phyloP scores from a whole-genome alignment of 129 eudicot species.

The Pulicaria dysenterica region DNA sequence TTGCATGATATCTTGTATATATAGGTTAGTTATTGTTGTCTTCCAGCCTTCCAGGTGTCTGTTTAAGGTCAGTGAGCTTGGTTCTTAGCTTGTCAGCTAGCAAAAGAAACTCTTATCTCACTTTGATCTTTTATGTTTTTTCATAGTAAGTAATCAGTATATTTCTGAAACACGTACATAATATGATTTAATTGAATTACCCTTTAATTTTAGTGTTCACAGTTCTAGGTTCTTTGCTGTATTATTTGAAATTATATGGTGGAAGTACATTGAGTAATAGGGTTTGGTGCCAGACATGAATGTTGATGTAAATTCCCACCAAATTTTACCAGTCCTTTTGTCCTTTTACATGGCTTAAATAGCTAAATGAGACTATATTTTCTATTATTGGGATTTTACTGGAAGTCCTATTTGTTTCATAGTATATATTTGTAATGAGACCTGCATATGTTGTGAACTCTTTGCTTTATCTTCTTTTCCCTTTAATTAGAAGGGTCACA shows the following conservation, averaged over 20 bases:
- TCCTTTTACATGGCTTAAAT: not conserved
- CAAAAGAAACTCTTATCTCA: no score
- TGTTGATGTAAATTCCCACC: not conserved
- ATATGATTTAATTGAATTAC: no score
- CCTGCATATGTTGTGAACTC: not conserved
- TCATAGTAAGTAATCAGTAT: no score
- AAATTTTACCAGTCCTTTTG: not conserved
- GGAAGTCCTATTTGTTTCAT: not conserved
- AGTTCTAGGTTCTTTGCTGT: not conserved
- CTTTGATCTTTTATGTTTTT: no score
- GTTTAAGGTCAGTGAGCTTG: no score
- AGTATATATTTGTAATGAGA: not conserved
- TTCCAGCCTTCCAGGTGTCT: no score
- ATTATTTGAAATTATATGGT: not conserved
- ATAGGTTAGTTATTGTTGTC: no score
- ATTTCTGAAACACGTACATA: no score
- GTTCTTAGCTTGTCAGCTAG: no score
- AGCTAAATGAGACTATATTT: not conserved
- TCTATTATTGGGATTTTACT: not conserved
- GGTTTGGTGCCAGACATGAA: conserved; percentile 17
- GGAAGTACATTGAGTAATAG: not conserved
- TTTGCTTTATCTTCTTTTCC: not conserved
- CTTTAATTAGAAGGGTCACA: no score
- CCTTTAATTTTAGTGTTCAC: no score
- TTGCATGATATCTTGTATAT: no score